These are phyloP conservation scores for Thalassiosira hispida DNA, from an alignment of 352 stramenopile species.

Conservation along the genomic window DNA sequence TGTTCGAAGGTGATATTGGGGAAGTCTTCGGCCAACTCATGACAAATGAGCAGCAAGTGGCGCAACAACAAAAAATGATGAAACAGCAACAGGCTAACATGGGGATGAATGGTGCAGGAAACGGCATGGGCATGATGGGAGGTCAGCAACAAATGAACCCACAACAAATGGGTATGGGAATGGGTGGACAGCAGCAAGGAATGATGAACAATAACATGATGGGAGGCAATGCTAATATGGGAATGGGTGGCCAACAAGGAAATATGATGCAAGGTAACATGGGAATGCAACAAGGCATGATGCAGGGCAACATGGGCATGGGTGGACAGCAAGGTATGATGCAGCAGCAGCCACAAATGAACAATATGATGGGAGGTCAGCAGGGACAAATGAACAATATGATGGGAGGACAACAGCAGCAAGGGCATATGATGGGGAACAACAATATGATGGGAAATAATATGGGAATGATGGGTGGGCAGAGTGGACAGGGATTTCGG, in stretches of 20 bases:
- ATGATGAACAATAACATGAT: constrained; percentile 49
- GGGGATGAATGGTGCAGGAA: constrained; percentile 14
- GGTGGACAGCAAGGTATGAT: constrained; percentile 23
- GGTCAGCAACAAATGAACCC: constrained; percentile 29
- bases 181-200: constrained; percentile 29
- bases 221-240: constrained; percentile 27
- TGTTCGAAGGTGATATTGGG: constrained; percentile 48
- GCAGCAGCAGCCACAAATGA: constrained; percentile 48
- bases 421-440: constrained; percentile 8
- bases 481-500: constrained; percentile 33
- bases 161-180: constrained; percentile 19
- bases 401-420: constrained; percentile 24
- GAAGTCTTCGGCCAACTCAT: constrained; percentile 45
- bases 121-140: constrained; percentile 15
- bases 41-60: constrained; percentile 31
- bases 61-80: background rate
- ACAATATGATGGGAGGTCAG: constrained; percentile 38
- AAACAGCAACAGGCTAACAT: constrained; percentile 19
- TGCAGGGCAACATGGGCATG: constrained; percentile 33
- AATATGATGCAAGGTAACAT: constrained; percentile 36
- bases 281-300: constrained; percentile 34
- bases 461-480: constrained; percentile 23
- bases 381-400: constrained; percentile 19
- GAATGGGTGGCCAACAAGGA: constrained; percentile 19
- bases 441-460: constrained; percentile 28